Conservation (phyloP, 169 alveolate species). For the Toxoplasma gondii region DNA sequence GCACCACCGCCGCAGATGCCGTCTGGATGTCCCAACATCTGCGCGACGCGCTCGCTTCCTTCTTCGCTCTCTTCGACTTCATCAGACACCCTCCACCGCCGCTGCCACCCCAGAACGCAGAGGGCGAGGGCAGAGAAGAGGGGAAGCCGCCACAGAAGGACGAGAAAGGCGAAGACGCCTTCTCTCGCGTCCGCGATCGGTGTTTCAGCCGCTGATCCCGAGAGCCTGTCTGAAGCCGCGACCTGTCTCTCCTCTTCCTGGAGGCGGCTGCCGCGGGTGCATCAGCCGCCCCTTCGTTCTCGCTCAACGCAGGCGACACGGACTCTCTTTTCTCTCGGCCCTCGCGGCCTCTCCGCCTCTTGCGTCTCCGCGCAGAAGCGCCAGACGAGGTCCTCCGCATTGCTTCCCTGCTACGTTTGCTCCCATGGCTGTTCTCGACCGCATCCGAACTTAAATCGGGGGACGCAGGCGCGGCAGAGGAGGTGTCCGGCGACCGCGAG, state of each 20-base stretch:
- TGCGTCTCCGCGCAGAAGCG: background rate
- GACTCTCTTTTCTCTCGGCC: background rate
- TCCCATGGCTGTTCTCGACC: too few species aligned
- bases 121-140: background rate
- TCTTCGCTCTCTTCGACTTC: background rate
- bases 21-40: background rate
- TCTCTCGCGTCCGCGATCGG: background rate
- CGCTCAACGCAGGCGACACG: background rate
- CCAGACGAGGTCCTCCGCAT: too few species aligned
- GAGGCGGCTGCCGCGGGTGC: background rate
- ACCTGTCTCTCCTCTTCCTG: background rate
- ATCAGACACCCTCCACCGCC: background rate
- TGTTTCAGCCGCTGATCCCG: background rate
- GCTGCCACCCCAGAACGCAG: background rate
- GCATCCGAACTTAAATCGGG: background rate
- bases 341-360: background rate
- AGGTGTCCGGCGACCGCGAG: background rate
- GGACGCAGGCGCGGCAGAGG: background rate
- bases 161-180: background rate
- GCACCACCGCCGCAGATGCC: background rate
- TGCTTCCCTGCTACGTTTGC: too few species aligned
- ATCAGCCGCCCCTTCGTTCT: background rate
- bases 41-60: background rate
- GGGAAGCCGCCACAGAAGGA: background rate
- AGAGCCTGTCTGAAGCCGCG: background rate